These are phyloP conservation scores for Populus euphratica DNA, from an alignment of 345 rosid species.

Conservation along the genomic window DNA sequence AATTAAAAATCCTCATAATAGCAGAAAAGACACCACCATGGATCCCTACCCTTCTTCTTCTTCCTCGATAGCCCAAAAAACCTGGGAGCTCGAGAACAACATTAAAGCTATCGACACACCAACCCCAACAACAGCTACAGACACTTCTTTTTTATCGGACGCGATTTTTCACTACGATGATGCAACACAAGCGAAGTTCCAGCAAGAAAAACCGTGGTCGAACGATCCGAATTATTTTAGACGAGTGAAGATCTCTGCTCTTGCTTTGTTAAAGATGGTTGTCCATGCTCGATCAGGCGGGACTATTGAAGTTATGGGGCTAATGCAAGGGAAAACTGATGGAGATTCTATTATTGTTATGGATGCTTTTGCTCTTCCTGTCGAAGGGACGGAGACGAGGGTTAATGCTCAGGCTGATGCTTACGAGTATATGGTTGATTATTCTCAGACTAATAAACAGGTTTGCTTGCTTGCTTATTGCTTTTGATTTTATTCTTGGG, in stretches of 20 bases:
- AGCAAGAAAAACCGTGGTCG: constrained; percentile 93
- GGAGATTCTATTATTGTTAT: constrained; percentile 95
- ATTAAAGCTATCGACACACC: constrained; percentile 55
- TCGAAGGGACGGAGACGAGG: constrained; percentile 96
- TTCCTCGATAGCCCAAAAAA: constrained; percentile 71
- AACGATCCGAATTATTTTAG: constrained; percentile 92
- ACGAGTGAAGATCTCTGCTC: constrained; percentile 96
- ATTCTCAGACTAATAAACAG: constrained; percentile 95
- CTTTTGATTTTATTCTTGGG: not conserved
- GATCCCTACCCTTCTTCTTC: constrained; percentile 42
- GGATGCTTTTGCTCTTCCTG: constrained; percentile 99
- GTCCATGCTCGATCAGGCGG: constrained; percentile 99
- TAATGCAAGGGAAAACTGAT: constrained; percentile 98
- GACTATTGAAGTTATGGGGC: constrained; percentile 97
- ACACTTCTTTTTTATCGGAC: constrained; percentile 46
- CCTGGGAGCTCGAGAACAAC: constrained; percentile 98
- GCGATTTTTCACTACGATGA: constrained; percentile 82
- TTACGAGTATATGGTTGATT: constrained; percentile 98
- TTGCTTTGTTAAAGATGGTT: constrained; percentile 97
- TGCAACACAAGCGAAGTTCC: constrained; percentile 57
- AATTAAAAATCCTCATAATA: not conserved
- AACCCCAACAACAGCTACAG: constrained; percentile 18
- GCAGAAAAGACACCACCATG: not conserved
- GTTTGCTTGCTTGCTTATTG: constrained; percentile 23
- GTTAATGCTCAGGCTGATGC: constrained; percentile 99